phyloP scores from a whole-genome alignment of 768 basidiomycete species.

The Suillus hirtellus region DNA sequence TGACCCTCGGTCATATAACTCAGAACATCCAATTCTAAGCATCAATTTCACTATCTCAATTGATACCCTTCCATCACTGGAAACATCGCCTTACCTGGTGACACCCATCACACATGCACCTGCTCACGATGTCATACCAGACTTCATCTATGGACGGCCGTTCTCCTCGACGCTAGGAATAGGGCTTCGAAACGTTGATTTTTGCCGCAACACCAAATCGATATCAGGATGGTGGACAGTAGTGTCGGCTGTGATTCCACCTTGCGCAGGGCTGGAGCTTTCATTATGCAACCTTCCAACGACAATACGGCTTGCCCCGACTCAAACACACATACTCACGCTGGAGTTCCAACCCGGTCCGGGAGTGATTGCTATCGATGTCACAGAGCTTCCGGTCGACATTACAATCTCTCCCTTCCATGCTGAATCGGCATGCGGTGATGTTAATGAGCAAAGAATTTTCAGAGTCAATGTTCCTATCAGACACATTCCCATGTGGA shows the following conservation, averaged over 20 bases:
- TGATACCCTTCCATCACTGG: constrained; percentile 26
- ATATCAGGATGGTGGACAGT: constrained; percentile 58
- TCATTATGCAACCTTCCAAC: constrained; percentile 22
- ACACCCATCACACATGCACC: constrained; percentile 41
- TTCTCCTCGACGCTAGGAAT: constrained; percentile 74
- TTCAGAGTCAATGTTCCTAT: constrained; percentile 45
- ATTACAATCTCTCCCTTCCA: constrained; percentile 27
- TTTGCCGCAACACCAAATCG: neutral
- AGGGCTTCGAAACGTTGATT: constrained; percentile 49
- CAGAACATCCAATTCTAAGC: constrained; percentile 52
- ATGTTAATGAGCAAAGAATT: constrained; percentile 12
- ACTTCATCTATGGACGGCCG: constrained; percentile 74
- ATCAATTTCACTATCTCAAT: constrained; percentile 52
- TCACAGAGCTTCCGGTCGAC: constrained; percentile 41
- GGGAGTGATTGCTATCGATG: constrained; percentile 33
- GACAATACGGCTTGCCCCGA: constrained; percentile 49
- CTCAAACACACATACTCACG: constrained; percentile 64
- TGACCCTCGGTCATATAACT: constrained; percentile 51
- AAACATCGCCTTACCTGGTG: neutral
- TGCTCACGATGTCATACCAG: constrained; percentile 57
- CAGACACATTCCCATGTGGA: constrained; percentile 47
- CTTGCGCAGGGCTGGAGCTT: constrained; percentile 7
- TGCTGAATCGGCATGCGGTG: neutral
- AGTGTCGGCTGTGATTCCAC: constrained; percentile 16
- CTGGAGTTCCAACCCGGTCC: constrained; percentile 39